phyloP scores from a whole-genome alignment of 768 basidiomycete species.

The Russula foetens region DNA sequence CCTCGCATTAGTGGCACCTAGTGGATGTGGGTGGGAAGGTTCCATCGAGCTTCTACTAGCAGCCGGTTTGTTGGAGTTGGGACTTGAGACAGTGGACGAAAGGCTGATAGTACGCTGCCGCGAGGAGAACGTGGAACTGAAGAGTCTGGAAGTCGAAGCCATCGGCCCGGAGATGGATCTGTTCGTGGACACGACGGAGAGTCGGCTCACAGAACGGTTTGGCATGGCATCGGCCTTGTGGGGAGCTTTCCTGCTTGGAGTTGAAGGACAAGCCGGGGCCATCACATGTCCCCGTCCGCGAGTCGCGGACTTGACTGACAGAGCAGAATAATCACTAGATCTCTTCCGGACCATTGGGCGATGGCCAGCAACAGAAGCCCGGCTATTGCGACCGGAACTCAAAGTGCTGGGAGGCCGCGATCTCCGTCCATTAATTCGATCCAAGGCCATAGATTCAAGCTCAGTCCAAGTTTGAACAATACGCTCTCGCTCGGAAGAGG shows the following conservation, averaged over 20 bases:
- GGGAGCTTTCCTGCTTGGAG: conserved; percentile 43
- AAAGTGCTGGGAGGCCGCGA: conserved; percentile 59
- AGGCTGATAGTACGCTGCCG: conserved; percentile 73
- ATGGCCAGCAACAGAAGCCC: conserved; percentile 33
- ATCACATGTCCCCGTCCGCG: conserved; percentile 28
- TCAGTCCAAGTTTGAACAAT: conserved; percentile 75
- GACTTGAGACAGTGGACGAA: conserved; percentile 35
- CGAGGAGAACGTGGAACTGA: conserved; percentile 70
- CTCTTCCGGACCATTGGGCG: conserved; percentile 26
- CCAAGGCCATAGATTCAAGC: conserved; percentile 72
- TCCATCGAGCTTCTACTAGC: conserved; percentile 28
- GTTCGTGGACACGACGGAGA: conserved; percentile 44
- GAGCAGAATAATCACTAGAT: conserved; percentile 31
- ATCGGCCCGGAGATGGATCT: conserved; percentile 68
- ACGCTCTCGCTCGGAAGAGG: conserved; percentile 50
- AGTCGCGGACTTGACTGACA: conserved; percentile 31
- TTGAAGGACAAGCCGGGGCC: conserved; percentile 38
- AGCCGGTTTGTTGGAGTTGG: conserved; percentile 28
- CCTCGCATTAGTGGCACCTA: conserved; percentile 34
- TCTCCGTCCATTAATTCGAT: conserved; percentile 50
- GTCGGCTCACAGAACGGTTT: conserved; percentile 48
- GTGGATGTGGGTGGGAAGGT: conserved; percentile 27
- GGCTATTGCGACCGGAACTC: conserved; percentile 57
- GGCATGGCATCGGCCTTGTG: conserved; percentile 28
- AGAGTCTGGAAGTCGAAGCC: conserved; percentile 36